Evolutionary conservation across 306 rosid species (phyloP), one percentile per base, ranked within the genome.

Genomic region (Lotus japonicus): DNA sequence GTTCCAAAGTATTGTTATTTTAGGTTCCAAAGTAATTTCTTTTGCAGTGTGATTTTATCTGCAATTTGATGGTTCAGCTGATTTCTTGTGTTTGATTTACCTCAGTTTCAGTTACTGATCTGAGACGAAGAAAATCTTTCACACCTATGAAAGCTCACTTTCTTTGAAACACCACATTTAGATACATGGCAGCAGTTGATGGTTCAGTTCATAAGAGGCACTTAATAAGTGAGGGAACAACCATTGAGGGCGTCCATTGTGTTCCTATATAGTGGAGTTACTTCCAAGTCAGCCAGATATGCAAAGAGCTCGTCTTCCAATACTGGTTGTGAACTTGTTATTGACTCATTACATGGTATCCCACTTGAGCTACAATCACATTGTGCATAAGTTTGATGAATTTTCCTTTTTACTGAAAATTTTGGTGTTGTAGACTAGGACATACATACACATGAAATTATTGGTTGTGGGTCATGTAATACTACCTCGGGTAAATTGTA

Each of bases 101-200:
- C n/a, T n/a, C n/a, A n/a, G n/a, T n/a, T n/a, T n/a, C n/a, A n/a
- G n/a, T n/a, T n/a, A n/a, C n/a, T n/a, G n/a, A n/a, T 21, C 26
- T 23, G 45, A 42, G 31, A 54, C 41, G 51, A 57, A 60, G 75
- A 39, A 51, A 69, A 64, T 33, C 48, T 41, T 66, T 18, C 39
- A 19, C 41, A 72, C 52, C 11, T 38, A 5, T 46, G 44, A 76
- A 43, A 55, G 35, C 39, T 70, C 55, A 15, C 64, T 75, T 50
- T 68, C 51, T 62, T 54, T 79, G 23, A 55, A 17, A 64, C 49
- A 50, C 65, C 60, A 26, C 48, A 43, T 70, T 77, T 78, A 92
- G 98, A 71, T 92, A 92, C 73, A 88, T 92, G 81, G 96, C 97
- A 55, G 81, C 86, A 18, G 75, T 92, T 77, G 88, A 90, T 75